Percentiles rank a stretch among this genome's conserved stretches.
Conservation (phyloP, 306 rosid species). For the Vigna angularis region DNA sequence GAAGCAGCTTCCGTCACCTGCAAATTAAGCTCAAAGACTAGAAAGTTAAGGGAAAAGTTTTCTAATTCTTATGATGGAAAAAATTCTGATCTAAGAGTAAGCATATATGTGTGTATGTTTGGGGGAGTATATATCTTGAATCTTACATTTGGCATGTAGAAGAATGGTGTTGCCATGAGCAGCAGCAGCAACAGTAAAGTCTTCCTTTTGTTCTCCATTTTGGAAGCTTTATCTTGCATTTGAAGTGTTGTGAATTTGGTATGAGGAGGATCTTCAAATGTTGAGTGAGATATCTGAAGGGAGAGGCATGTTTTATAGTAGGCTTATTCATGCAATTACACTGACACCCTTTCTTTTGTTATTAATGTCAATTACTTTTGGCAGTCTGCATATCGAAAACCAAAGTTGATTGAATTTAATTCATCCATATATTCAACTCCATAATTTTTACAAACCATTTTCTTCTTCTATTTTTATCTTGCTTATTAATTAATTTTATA, state of each 20-base stretch:
- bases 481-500: no score
- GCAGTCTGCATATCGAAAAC: slow-evolving; percentile 8
- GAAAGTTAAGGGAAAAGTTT: neutral
- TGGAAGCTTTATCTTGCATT: neutral
- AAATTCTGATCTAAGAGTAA: neutral
- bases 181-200: slow-evolving; percentile 34
- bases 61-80: neutral
- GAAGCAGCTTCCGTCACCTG: slow-evolving; percentile 46
- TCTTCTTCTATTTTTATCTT: no score
- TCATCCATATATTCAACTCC: neutral
- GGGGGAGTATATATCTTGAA: neutral
- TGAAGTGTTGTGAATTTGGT: neutral
- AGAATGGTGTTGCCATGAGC: slow-evolving; percentile 35
- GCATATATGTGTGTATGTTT: neutral
- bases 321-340: slow-evolving; percentile 26
- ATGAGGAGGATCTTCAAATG: no score
- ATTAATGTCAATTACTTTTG: slow-evolving; percentile 1
- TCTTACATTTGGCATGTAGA: slow-evolving; percentile 48
- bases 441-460: no score
- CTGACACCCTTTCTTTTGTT: slow-evolving; percentile 36
- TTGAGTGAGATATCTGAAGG: neutral
- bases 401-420: slow-evolving; percentile 10
- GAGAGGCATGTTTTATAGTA: slow-evolving; percentile 27
- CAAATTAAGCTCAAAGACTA: slow-evolving; percentile 21
- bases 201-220: slow-evolving; percentile 35